phyloP scores from a whole-genome alignment of 768 basidiomycete species.

The Auriscalpium orientale region DNA sequence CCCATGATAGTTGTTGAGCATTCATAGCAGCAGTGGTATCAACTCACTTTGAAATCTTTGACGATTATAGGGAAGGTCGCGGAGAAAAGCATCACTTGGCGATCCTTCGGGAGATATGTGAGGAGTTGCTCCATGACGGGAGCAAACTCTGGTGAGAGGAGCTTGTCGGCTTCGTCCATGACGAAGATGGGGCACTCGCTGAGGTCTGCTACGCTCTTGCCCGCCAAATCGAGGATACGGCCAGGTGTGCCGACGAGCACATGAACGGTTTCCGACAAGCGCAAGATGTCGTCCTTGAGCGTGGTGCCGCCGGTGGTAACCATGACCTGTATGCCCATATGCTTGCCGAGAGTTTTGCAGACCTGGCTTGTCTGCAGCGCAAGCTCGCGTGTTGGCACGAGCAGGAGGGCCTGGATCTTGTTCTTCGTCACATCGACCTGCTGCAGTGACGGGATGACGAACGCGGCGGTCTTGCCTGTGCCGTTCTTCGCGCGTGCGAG shows the following conservation, averaged over 20 bases:
- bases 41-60: constrained; percentile 90
- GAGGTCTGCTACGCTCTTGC: constrained; percentile 90
- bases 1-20: constrained; percentile 9
- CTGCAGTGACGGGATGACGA: constrained; percentile 95
- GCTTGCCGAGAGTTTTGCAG: constrained; percentile 93
- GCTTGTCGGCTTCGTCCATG: constrained; percentile 99
- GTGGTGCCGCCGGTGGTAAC: constrained; percentile 98
- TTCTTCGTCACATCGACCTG: constrained; percentile 75
- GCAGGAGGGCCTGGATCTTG: constrained; percentile 93
- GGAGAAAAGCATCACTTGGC: constrained; percentile 98
- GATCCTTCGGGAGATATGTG: constrained; percentile 69
- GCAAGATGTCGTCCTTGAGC: constrained; percentile 95
- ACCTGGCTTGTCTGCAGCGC: constrained; percentile 99
- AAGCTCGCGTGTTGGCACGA: constrained; percentile 97
- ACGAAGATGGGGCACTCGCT: constrained; percentile 94
- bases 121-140: constrained; percentile 98
- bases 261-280: constrained; percentile 84
- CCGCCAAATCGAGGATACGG: constrained; percentile 88
- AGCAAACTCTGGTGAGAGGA: constrained; percentile 94
- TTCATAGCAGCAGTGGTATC: background rate
- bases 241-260: constrained; percentile 97
- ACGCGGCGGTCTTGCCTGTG: constrained; percentile 97
- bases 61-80: constrained; percentile 99
- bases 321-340: constrained; percentile 95
- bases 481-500: constrained; percentile 95